Evolutionary conservation across 495 filamentous ascomycete genomes (phyloP), one percentile per base, ranked within the genome.

Genomic region (Talaromyces nanjingensis): DNA sequence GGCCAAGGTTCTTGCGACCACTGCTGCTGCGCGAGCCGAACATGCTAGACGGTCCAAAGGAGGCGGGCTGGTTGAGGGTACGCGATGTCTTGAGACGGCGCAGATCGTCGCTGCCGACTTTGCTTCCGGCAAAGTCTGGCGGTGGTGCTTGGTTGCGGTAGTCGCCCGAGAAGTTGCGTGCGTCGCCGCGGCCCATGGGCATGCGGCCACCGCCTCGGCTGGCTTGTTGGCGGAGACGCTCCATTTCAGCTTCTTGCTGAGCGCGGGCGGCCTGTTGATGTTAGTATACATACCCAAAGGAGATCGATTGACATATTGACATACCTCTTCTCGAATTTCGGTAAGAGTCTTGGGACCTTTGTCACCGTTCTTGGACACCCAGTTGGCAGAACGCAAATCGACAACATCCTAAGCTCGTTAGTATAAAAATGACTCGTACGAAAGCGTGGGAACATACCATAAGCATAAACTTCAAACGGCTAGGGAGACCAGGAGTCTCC

Each of bases 321-420:
- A 67, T 79, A 89, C 89, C 79, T 96, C 92, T 67, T 87, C 87
- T 68, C 90, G 88, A 66, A 99, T 89, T 79, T 97, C 89, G 12
- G 89, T 86, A 57, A 99, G 89, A 9, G 94, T 99, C 84, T 97
- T 97, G 59, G 94, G 94, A 39, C 94, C 94, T 79, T 98, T 98
- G 72, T 86, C 82, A 39, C 75, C 68, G 69, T 94, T 91, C 82
- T 97, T 98, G 57, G 89, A 90, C 33, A 79, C 70, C 94, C 94
- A 99, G 69, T 80, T 76, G 37, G 77, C 79, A 68, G 72, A 81
- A 63, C 94, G 87, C 62, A 98, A 79, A 74, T 99, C 94, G 67
- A 92, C 74, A 66, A 96, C 83, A 76, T 99, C 94, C 85, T 87
- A 65, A 3, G 60, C 33, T 37, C 54, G 18, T 49, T 12, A 49